Percentiles rank a stretch among this genome's conserved stretches.
Evolutionary conservation across 768 basidiomycete species (phyloP).

Genomic region (Pluteus cervinus): DNA sequence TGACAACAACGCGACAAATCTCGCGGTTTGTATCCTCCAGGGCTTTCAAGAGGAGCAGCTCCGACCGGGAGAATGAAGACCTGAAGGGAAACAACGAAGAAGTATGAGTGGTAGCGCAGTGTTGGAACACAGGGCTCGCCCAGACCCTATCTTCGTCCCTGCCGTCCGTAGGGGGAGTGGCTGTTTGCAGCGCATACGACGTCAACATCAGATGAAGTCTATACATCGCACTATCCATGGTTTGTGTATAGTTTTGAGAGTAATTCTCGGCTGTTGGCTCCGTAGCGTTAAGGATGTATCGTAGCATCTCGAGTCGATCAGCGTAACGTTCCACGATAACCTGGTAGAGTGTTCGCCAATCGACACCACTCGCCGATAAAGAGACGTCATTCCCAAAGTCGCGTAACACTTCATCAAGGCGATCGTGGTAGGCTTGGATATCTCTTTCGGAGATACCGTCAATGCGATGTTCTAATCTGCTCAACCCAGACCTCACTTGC

Average conservation of each 20-base stretch:
- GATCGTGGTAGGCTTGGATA: constrained; percentile 2
- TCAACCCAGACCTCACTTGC: constrained; percentile 12
- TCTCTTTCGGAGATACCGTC: constrained; percentile 19
- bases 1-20: no score
- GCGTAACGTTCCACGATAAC: constrained; percentile 24
- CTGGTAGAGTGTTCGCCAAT: constrained; percentile 25
- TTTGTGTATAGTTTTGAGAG: no score
- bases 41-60: constrained; percentile 17
- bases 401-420: constrained; percentile 8
- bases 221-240: no score
- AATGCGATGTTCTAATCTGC: constrained; percentile 25
- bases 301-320: constrained; percentile 20
- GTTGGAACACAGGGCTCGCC: constrained; percentile 22
- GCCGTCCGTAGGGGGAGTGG: constrained; percentile 6
- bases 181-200: not conserved
- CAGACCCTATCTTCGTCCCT: constrained; percentile 12
- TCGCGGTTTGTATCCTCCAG: constrained; percentile 23
- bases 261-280: no score
- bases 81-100: constrained; percentile 7
- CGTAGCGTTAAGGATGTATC: constrained; percentile 14
- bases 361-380: constrained; percentile 24
- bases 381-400: no score
- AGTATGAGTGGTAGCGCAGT: constrained; percentile 25
- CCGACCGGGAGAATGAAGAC: constrained; percentile 18
- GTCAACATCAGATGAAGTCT: constrained; percentile 2